Evolutionary conservation across 1,284 basidiomycete genomes (phyloP).

Genomic region (Ustilago esculenta): DNA sequence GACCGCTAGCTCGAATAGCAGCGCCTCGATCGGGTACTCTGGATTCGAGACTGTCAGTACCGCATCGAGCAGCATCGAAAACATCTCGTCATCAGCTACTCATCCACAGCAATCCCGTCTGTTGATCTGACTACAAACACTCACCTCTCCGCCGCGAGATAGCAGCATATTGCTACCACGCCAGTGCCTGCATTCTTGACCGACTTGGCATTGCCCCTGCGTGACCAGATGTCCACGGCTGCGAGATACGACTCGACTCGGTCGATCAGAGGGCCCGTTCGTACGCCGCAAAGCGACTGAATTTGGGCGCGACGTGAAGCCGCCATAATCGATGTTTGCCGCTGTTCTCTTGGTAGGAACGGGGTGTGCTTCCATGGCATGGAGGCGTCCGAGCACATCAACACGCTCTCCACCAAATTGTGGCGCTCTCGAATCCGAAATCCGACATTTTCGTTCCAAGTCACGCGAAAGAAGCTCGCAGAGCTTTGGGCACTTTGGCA

Average conservation of each 20-base stretch:
- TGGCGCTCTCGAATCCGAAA: conserved; percentile 14
- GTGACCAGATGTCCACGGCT: conserved; percentile 47
- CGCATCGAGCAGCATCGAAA: neutral
- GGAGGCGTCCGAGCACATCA: conserved; percentile 16
- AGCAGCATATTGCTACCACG: conserved; percentile 45
- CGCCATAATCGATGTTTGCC: conserved; percentile 21
- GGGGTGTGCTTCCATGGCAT: too few relatives aligned
- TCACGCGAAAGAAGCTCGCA: conserved; percentile 11
- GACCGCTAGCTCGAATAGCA: conserved; percentile 36
- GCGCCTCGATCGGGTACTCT: conserved; percentile 17
- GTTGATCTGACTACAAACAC: neutral
- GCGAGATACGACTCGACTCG: conserved; percentile 48
- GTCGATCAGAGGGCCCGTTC: conserved; percentile 41
- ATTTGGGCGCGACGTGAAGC: conserved; percentile 43
- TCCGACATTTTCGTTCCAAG: conserved; percentile 9
- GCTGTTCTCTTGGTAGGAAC: too few relatives aligned
- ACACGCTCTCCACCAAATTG: neutral
- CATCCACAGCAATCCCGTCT: neutral
- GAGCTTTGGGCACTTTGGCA: conserved; percentile 1
- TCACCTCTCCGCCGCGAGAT: conserved; percentile 44
- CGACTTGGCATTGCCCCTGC: conserved; percentile 43
- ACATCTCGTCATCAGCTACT: neutral
- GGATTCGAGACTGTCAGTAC: conserved; percentile 26
- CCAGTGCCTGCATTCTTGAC: conserved; percentile 47
- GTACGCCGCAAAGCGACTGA: conserved; percentile 37